Conservation (phyloP, 169 alveolate species). For the Eimeria praecox region DNA sequence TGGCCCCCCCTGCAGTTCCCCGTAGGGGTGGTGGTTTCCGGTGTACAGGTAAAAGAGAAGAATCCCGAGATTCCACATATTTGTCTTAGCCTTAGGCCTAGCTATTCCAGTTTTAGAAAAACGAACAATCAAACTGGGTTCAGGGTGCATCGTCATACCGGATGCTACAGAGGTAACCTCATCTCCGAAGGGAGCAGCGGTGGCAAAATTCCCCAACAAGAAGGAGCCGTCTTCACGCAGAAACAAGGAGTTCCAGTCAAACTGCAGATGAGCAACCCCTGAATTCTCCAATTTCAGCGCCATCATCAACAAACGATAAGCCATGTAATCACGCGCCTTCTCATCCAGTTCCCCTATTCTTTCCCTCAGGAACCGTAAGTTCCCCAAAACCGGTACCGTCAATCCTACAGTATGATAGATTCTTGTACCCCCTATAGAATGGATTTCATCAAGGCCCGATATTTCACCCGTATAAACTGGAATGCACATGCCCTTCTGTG, state of each 20-base stretch:
- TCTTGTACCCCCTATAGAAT: neutral
- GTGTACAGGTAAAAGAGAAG: conserved; percentile 7
- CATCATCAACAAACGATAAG: neutral
- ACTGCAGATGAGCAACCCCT: neutral
- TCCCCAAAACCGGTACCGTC: neutral
- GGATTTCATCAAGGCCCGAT: neutral
- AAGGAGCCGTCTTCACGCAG: conserved; percentile 7
- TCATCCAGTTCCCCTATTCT: neutral
- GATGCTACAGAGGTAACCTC: too few relatives aligned
- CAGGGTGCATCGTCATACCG: neutral
- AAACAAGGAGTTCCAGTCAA: neutral
- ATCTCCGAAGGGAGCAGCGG: neutral
- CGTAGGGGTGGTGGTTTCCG: neutral
- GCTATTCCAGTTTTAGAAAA: neutral
- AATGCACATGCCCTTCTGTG: neutral
- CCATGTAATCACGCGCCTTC: conserved; percentile 4
- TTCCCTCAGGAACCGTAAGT: neutral
- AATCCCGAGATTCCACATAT: neutral
- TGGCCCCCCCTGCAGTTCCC: neutral
- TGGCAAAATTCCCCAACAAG: conserved; percentile 15
- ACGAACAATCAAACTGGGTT: neutral
- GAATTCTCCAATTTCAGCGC: neutral
- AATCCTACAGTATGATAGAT: neutral
- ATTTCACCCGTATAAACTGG: neutral
- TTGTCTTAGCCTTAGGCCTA: neutral